Base-by-base conservation (phyloP, 2,329 filamentous ascomycete genomes). In the Aspergillus tanneri region DNA sequence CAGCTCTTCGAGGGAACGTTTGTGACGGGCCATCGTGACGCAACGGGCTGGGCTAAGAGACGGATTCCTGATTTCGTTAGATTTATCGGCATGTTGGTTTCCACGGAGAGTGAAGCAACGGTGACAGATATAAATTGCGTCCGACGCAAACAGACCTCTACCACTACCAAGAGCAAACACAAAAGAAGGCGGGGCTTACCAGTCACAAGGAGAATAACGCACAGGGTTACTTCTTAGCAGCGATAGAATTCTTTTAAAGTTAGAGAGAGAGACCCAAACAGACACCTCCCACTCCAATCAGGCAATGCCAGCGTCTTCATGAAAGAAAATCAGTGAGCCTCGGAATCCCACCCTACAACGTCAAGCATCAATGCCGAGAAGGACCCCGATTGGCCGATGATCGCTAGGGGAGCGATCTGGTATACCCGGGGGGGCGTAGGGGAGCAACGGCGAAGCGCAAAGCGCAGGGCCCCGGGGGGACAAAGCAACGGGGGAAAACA, bases 1-100 rank as follows among this genome's bases (percentile, higher is more conserved):
- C 38, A 73, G 56, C 53, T 75, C 73, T 57, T 73, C 72, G 36
- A 73, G 55, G 25, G 68, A 64, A 46, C 72, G 70, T 58, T 75
- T 75, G 32, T 58, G 45, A 46, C 60, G 63, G 49, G 63, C 57
- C 69, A 71, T 70, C 47, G 30, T 59, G 60, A 38, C 42, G 51
- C 12, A 38, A 21, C 41, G 40, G 30, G 22, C 37, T 40, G 38
- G 25, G 28, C 18, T 25, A 8, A 7, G 12, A 10, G 23, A 27
- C 7, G 21, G 30, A 12, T 14, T 40, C 30, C 30, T 34, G 30
- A 7, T 34, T 19, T 18, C 30, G 14, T 18, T 8, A 19, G 10
- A 18, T 34, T 16, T n/a, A n/a, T n/a, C n/a, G 19, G 30, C 30
- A 34, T 16, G 27, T 41, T 37, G 37, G 7, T 16, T 19, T 37